Evolutionary conservation across 192 early-diverging fungal species (phyloP), one percentile per base, ranked within the genome.

Genomic region (Coemansia javaensis): DNA sequence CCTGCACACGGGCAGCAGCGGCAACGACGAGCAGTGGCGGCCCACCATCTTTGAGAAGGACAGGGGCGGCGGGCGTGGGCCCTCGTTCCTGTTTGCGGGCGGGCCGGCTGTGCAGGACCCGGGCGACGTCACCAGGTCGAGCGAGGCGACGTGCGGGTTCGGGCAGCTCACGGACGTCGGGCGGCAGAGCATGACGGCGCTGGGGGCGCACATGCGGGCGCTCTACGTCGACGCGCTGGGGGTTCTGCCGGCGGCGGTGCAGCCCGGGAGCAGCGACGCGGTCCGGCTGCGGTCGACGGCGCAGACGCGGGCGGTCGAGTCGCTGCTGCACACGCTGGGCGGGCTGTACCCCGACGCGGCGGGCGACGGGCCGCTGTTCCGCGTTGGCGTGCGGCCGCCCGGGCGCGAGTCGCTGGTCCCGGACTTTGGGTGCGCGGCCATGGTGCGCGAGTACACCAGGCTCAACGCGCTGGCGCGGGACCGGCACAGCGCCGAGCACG

Each of bases 271-370:
- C 33, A 42, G 56, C 6, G 20, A 38, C 21, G 60, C 63, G 22
- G 41, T 85, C 22, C 81, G 80, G 43, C 65, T 84, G 44, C 77
- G 81, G 27, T 66, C 69, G 20, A 78, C 83, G 14, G 77, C 70
- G 30, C 85, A 78, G 55, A 56, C 78, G 2, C 75, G 85, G 30
- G 76, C 85, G 3, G 63, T 88, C 41, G 85, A 85, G 56, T 81
- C 77, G n/a, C 64, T 88, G 27, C 82, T 85, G 49, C 79, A 80
- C 47, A 49, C 80, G 5, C 40, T 88, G 23, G 63, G 71, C 12
- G 83, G 85, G 0, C 57, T 88, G 53, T 82, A 79, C 50, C 82
- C 85, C 1, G 30, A 32, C 18, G 23, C 42, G 18, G 32, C 47
- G 9, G 37, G 27, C 8, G 37, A 32, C 10, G 32, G 32, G 30